phyloP scores from a whole-genome alignment of 148 eudicot species.

The Rhododendron molle region DNA sequence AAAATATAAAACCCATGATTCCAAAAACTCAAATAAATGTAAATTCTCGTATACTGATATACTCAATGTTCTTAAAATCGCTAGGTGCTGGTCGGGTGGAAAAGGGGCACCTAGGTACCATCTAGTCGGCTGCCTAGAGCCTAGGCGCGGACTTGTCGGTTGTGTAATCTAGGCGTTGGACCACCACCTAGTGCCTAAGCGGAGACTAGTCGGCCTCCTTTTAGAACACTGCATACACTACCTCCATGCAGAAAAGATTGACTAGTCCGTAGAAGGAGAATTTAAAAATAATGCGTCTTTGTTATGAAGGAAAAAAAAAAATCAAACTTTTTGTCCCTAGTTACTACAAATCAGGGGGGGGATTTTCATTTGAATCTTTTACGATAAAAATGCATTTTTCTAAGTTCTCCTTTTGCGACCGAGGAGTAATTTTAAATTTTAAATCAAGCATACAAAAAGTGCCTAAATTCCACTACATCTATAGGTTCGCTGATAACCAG shows the following conservation, averaged over 20 bases:
- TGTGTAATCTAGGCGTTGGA: background rate
- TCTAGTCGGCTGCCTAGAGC: background rate
- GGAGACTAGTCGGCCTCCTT: background rate
- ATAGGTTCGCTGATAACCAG: background rate
- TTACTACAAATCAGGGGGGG: no score
- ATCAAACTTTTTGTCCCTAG: no score
- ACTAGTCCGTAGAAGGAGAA: background rate
- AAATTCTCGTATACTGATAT: no score
- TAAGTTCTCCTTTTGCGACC: background rate
- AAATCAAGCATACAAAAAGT: background rate
- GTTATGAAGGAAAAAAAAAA: no score
- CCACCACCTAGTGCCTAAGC: no score
- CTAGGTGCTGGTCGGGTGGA: background rate
- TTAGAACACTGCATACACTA: background rate
- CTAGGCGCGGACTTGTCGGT: background rate
- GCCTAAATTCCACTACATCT: background rate
- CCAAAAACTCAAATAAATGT: background rate
- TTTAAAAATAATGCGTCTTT: no score
- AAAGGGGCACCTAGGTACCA: background rate
- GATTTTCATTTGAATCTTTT: no score
- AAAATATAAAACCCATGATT: background rate
- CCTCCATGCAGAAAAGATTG: background rate
- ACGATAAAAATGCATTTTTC: background rate
- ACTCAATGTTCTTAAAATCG: no score
- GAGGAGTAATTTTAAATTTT: no score